Evolutionary conservation across 2,329 filamentous ascomycete species (phyloP), one percentile per base, ranked within the genome.

Genomic region (Phialemonium atrogriseum): DNA sequence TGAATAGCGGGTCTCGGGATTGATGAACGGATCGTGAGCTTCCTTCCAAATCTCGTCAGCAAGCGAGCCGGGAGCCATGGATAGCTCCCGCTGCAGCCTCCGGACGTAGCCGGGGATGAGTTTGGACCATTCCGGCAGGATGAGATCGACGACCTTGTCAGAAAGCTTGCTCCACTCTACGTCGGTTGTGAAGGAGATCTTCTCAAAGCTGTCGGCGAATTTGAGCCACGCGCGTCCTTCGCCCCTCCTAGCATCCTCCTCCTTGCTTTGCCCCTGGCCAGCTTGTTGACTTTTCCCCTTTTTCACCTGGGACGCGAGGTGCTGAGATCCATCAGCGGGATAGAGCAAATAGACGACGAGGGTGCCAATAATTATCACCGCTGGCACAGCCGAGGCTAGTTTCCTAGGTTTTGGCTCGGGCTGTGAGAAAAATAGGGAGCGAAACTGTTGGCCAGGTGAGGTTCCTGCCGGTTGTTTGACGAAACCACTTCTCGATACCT

Each of bases 21-120:
- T 85, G 40, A 84, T 66, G 28, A 76, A 66, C 1, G 87, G 77
- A 50, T 96, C 84, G 36, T 87, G 83, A 1, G 91, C 86, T 47
- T 96, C 89, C 41, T 70, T 67, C 91, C 91, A 96, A 36, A 98
- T 91, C 44, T 95, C 84, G 49, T 93, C 82, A 10, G 89, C 86
- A 24, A 98, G 63, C 1, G 87, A 94, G 2, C 87, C 89, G 0
- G 86, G 84, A 0, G 81, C 76, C 76, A 91, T 81, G 20, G 85
- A 91, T 11, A 95, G 66, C 58, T 96, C 89, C 14, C 75, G 74
- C 52, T 94, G 87, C 20, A 96, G 70, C 55, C 94, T 95, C 38
- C 74, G 70, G 34, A 93, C 63, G 33, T 84, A 86, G 4, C 67
- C 78, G 1, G 88, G 88, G 12, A 95, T 62, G 24, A 75, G 53